Evolutionary conservation across 305 asterid species (phyloP).

Genomic region (Fraxinus sp.): DNA sequence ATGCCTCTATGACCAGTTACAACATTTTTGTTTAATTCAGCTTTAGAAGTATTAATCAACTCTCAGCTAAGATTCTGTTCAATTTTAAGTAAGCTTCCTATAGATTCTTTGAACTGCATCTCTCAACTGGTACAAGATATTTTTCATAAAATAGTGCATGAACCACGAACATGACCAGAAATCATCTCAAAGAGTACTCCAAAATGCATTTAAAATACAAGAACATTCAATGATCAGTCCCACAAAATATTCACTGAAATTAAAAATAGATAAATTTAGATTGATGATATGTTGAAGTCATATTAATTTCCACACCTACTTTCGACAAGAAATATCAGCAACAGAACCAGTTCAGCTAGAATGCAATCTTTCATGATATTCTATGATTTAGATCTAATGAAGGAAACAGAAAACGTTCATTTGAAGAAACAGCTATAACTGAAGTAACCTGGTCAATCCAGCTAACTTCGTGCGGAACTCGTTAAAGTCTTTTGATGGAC

Average conservation of each 20-base stretch:
- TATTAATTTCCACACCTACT: background rate
- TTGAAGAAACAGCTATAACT: slow-evolving; percentile 9
- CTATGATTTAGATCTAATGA: background rate
- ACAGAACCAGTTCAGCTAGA: background rate
- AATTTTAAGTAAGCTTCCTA: background rate
- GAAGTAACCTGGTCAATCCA: slow-evolving; percentile 76
- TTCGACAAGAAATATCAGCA: background rate
- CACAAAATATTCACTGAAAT: background rate
- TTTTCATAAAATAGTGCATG: background rate
- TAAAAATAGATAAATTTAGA: background rate
- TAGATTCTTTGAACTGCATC: background rate
- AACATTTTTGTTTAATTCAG: background rate
- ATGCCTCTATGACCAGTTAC: background rate
- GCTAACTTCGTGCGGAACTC: slow-evolving; percentile 90
- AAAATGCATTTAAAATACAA: background rate
- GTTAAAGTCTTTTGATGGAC: slow-evolving; percentile 70
- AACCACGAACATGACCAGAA: background rate
- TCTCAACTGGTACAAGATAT: background rate
- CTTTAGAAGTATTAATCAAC: slow-evolving; percentile 1
- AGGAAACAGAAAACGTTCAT: background rate
- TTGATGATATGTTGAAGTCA: background rate
- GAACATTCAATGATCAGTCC: background rate
- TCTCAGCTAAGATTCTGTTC: background rate
- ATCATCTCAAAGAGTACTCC: background rate
- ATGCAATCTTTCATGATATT: background rate